Evolutionary conservation across 805 yeast genomes (phyloP), one percentile per base, ranked within the genome.

Genomic region (Jamesozyma gamospora): DNA sequence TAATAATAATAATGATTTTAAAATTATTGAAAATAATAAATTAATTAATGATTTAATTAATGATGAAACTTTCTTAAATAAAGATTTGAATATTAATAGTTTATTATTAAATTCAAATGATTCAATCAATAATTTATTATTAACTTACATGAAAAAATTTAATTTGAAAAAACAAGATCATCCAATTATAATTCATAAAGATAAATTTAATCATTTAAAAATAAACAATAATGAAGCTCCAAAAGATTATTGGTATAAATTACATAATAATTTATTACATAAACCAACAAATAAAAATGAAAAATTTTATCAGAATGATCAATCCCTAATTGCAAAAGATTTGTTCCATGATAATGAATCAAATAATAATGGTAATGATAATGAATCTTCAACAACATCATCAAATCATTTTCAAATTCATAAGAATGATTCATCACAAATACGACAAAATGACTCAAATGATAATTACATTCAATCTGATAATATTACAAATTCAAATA

Each of bases 201-300:
- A 49, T 15, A 47, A 48, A 32, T 56, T 53, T 40, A 32, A 30
- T 14, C 36, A 45, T 28, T 40, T 52, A 10, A 41, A 41, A 24
- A 7, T 14, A 3, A 44, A 49, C 35, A 33, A 21, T 14, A 41
- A 47, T 11, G 52, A 52, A 35, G 64, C 64, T 1, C 62, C 64
- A 9, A 35, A 45, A 3, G 53, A 53, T 34, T 59, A 59, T 29
- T 59, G 64, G 64, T 42, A 42, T 16, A 45, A 45, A 16, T 25
- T 28, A 19, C 47, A 54, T 33, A 40, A 44, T 12, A 44, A 48
- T 9, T 8, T 40, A n/a, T 38, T 33, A 6, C 8, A 6, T 5
- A 21, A 21, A 21, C 8, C 19, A 33, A 24, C 30, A 25, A 28
- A 26, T 19, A n/a, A 16, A 18, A 28, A 31, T 32, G 18, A 21